phyloP scores from a whole-genome alignment of 1,284 basidiomycete species.

The Afroboletus lepidellus region DNA sequence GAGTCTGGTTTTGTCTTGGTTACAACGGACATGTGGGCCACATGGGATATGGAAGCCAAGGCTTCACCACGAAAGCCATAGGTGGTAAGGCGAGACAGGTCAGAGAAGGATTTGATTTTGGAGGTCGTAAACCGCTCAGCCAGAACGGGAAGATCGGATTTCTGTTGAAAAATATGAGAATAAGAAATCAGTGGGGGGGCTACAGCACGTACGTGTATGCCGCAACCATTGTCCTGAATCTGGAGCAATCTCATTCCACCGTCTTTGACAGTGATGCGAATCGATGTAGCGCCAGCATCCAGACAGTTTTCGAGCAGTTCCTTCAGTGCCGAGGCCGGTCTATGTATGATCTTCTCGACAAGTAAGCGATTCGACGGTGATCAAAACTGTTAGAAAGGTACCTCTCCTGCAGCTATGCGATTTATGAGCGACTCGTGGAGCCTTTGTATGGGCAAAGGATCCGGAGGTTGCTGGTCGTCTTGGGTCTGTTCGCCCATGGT shows the following conservation, averaged over 20 bases:
- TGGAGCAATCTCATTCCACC: conserved; percentile 95
- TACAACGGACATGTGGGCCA: conserved; percentile 64
- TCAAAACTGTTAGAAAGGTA: conserved; percentile 29
- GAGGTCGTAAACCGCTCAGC: conserved; percentile 96
- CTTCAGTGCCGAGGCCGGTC: conserved; percentile 95
- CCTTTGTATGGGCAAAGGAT: conserved; percentile 59
- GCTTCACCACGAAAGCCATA: conserved; percentile 99
- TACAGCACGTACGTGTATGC: conserved; percentile 68
- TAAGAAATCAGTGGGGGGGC: neutral
- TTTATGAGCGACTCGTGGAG: conserved; percentile 77
- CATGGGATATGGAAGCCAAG: conserved; percentile 87
- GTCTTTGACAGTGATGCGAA: conserved; percentile 89
- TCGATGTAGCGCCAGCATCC: conserved; percentile 88
- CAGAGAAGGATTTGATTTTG: conserved; percentile 86
- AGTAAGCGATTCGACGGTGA: conserved; percentile 5
- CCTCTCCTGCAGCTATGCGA: conserved; percentile 81
- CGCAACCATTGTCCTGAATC: conserved; percentile 96
- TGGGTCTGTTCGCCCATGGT: conserved; percentile 14
- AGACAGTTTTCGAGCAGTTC: conserved; percentile 95
- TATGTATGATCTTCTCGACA: conserved; percentile 83
- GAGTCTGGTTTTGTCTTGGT: conserved; percentile 83
- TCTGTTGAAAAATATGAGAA: neutral
- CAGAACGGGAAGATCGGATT: conserved; percentile 37
- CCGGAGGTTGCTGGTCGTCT: conserved; percentile 16
- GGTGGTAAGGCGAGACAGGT: conserved; percentile 82